Base-by-base conservation (phyloP, 345 rosid species). In the Boechera stricta region DNA sequence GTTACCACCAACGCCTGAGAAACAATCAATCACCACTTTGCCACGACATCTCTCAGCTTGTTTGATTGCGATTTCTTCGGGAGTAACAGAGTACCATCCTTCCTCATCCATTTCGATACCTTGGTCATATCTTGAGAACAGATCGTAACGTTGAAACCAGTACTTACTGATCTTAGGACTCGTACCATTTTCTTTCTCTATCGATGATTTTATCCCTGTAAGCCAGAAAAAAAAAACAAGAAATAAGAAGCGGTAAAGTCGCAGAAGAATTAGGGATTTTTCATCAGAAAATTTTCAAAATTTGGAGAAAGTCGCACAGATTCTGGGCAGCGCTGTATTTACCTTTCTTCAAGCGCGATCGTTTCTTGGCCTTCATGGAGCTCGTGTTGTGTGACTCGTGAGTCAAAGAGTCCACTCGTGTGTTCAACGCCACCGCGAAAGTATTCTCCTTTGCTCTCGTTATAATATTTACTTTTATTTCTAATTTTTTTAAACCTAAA, bases 1-100 rank as follows among this genome's bases (percentile, higher is more conserved):
- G 78, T 86, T 84, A 51, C 89, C 87, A 35, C 89, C 86, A 64
- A 86, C 86, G 3, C 86, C 85, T 0, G 86, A 68, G 63, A 86
- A 86, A 64, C 85, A 69, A 75, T 86, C 89, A 48, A 86, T 81
- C 1, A 86, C 81, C 1, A 75, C 26, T 68, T 73, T 80, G 2
- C 82, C 83, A 9, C 78, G 79, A 59, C 86, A 86, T 71, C 70
- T 82, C 66, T 81, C 71, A 2, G 85, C 87, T 33, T 86, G 87
- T 49, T 53, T 66, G 29, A 74, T 65, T 26, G 89, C 85, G 21
- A 86, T 84, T 57, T 67, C 82, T 77, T 84, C 86, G 0, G 87
- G 87, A 9, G 89, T 82, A 3, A 86, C 85, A 0, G 86, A 82
- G 59, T 74, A 86, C 86, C 85, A 84, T 11, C 87, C 87, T 77